Conservation (phyloP, 148 eudicot species). For the Salicornia ramosissima region DNA sequence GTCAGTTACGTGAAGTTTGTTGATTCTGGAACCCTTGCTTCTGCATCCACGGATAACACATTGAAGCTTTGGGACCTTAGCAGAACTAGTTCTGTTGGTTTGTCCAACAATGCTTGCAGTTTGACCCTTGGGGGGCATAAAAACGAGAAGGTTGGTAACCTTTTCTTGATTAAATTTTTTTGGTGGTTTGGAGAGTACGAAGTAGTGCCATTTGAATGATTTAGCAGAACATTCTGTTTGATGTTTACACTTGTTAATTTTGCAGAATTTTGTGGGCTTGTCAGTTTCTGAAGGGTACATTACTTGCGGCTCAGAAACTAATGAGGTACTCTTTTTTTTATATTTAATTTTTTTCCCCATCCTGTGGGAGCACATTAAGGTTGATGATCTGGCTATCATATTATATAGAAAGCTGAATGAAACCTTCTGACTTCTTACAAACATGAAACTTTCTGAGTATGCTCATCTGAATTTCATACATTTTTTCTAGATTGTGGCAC, state of each 20-base stretch:
- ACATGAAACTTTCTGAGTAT: neutral
- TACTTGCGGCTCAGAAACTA: conserved; percentile 90
- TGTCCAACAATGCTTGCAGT: conserved; percentile 62
- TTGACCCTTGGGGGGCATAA: conserved; percentile 75
- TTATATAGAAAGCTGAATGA: neutral
- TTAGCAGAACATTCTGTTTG: neutral
- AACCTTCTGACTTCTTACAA: neutral
- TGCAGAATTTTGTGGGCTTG: conserved; percentile 90
- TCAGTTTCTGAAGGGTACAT: conserved; percentile 84
- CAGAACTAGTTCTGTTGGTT: conserved; percentile 40
- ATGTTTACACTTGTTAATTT: conserved; percentile 13
- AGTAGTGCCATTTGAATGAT: neutral
- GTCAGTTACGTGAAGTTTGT: conserved; percentile 88
- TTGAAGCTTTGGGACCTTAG: conserved; percentile 95
- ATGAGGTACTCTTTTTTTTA: conserved; percentile 46
- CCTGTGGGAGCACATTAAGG: neutral
- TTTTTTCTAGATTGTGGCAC: neutral
- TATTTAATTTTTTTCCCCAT: neutral
- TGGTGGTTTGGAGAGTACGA: neutral
- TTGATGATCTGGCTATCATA: too few relatives aligned
- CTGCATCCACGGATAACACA: conserved; percentile 94
- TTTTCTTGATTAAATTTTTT: neutral
- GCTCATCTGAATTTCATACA: neutral
- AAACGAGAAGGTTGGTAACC: conserved; percentile 69
- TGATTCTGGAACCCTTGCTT: conserved; percentile 68